Evolutionary conservation across 1,284 basidiomycete genomes (phyloP).

Genomic region (Ustilago lituana): DNA sequence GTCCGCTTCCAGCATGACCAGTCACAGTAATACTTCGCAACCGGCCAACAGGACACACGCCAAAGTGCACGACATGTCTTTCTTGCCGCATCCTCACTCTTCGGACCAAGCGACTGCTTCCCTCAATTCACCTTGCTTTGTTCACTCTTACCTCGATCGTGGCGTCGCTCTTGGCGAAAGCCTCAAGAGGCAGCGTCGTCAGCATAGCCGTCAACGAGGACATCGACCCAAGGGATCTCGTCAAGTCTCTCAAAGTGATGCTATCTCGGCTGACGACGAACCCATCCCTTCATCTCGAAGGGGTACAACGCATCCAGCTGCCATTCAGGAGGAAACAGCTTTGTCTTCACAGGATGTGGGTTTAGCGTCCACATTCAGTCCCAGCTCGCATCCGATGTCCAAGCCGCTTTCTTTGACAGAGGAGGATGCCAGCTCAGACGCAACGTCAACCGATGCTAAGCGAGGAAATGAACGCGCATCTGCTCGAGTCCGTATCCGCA

Average conservation of each 20-base stretch:
- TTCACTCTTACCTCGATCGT: slow-evolving; percentile 56
- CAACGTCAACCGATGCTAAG: slow-evolving; percentile 8
- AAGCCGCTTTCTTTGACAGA: slow-evolving; percentile 2
- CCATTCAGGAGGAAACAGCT: neutral
- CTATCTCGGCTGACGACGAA: slow-evolving; percentile 28
- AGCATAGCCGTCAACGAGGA: slow-evolving; percentile 26
- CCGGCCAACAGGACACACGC: slow-evolving; percentile 41
- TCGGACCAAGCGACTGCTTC: slow-evolving; percentile 17
- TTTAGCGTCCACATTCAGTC: neutral
- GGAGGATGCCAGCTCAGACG: slow-evolving; percentile 22
- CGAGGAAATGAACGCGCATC: slow-evolving; percentile 15
- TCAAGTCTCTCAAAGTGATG: slow-evolving; percentile 24
- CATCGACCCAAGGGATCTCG: slow-evolving; percentile 9
- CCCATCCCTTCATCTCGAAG: slow-evolving; percentile 5
- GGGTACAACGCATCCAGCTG: neutral
- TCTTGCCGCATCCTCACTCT: slow-evolving; percentile 23
- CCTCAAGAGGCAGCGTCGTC: slow-evolving; percentile 44
- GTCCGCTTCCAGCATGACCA: slow-evolving; percentile 13
- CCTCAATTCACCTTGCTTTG: slow-evolving; percentile 53
- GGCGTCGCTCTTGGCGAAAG: slow-evolving; percentile 46
- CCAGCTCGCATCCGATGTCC: neutral
- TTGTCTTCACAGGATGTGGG: neutral
- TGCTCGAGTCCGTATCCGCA: slow-evolving; percentile 28
- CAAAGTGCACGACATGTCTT: slow-evolving; percentile 44
- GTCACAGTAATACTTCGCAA: slow-evolving; percentile 4